Conservation (phyloP, 495 filamentous ascomycete species). For the Aspergillus asperescens region DNA sequence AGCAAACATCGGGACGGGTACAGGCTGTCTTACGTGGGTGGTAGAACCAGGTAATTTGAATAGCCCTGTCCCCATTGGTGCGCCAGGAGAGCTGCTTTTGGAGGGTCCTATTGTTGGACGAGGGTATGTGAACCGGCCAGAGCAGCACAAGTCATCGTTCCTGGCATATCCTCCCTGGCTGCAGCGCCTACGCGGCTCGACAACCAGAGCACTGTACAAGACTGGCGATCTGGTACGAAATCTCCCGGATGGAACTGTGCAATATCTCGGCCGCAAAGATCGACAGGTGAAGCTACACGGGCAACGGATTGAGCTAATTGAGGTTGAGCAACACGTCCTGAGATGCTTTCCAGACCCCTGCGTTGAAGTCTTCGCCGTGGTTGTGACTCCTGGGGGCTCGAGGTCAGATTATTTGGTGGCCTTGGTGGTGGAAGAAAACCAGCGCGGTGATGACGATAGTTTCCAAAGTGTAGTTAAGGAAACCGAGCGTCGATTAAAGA, state of each 20-base stretch:
- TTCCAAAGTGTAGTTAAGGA: background rate
- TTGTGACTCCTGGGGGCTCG: background rate
- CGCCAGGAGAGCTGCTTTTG: conserved; percentile 44
- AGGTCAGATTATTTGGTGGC: background rate
- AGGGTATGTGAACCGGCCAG: conserved; percentile 20
- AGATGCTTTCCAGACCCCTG: background rate
- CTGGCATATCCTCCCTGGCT: conserved; percentile 18
- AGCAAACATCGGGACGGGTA: background rate
- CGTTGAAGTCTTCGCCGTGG: background rate
- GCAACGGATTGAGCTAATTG: conserved; percentile 22
- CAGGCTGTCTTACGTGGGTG: background rate
- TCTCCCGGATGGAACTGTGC: conserved; percentile 31
- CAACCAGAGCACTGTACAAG: conserved; percentile 14
- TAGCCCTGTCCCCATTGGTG: conserved; percentile 35
- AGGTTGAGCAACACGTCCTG: conserved; percentile 30
- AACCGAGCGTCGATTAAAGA: background rate
- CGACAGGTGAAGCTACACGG: conserved; percentile 16
- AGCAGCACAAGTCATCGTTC: conserved; percentile 19
- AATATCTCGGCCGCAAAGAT: conserved; percentile 38
- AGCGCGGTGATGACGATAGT: background rate
- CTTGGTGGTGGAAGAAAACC: background rate
- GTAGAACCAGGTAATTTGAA: background rate
- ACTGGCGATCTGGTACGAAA: conserved; percentile 31
- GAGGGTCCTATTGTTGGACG: conserved; percentile 32
- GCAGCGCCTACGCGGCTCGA: conserved; percentile 17